These are phyloP conservation scores for Paracamarosporium sp. DNA, from an alignment of 2,329 filamentous ascomycete species.

Conservation along the genomic window DNA sequence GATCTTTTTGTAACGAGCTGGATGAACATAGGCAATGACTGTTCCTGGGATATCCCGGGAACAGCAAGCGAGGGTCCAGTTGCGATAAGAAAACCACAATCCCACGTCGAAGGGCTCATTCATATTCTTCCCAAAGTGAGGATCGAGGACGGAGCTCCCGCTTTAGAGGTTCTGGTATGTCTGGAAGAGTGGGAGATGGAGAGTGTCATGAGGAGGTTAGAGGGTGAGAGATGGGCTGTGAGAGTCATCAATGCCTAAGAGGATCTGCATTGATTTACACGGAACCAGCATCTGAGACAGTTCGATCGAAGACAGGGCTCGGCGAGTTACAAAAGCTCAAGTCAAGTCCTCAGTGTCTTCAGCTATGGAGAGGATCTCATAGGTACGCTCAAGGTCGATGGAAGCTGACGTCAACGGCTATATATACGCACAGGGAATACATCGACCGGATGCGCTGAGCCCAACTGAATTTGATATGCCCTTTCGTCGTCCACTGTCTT, in stretches of 20 bases:
- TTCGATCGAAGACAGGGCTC: no score
- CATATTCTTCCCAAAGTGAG: constrained; percentile 26
- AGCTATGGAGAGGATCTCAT: no score
- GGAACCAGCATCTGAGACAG: no score
- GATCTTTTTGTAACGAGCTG: constrained; percentile 38
- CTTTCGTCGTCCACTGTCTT: constrained; percentile 22
- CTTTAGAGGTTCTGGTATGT: constrained; percentile 24
- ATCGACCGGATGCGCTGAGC: constrained; percentile 24
- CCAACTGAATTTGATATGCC: constrained; percentile 22
- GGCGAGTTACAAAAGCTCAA: no score
- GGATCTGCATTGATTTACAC: background rate
- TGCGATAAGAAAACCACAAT: constrained; percentile 28
- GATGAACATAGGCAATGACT: constrained; percentile 30
- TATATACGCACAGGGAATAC: constrained; percentile 46
- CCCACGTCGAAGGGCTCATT: constrained; percentile 29
- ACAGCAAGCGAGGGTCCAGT: constrained; percentile 17
- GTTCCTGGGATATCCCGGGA: constrained; percentile 32
- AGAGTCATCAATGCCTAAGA: constrained; percentile 3
- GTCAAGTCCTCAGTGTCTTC: no score
- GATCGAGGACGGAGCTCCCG: constrained; percentile 7
- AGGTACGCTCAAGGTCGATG: no score
- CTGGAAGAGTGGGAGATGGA: constrained; percentile 28
- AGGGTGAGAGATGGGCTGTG: constrained; percentile 10
- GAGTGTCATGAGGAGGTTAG: constrained; percentile 14
- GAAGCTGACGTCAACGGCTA: background rate